Conservation (phyloP, 495 filamentous ascomycete genomes). For the Aspergillus coremiiformis region DNA sequence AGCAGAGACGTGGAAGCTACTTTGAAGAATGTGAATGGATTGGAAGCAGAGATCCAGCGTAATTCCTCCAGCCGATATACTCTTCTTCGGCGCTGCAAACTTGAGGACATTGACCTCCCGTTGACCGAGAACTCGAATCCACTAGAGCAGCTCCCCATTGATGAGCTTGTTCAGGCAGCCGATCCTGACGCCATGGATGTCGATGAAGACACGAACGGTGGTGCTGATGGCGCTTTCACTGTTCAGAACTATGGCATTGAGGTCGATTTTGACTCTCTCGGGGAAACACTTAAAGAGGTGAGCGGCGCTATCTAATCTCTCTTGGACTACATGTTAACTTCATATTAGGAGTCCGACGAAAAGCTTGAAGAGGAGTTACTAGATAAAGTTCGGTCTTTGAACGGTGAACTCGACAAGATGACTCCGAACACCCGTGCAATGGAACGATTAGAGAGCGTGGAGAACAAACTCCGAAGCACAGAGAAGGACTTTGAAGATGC, state of each 20-base stretch:
- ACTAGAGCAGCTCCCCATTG: conserved; percentile 79
- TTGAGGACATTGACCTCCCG: conserved; percentile 86
- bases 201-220: conserved; percentile 52
- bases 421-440: conserved; percentile 93
- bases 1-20: conserved; percentile 74
- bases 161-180: conserved; percentile 64
- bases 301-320: conserved; percentile 17
- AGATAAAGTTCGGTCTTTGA: conserved; percentile 66
- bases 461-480: conserved; percentile 72
- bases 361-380: conserved; percentile 70
- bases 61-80: conserved; percentile 76
- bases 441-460: conserved; percentile 81
- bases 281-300: conserved; percentile 77
- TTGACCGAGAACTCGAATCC: conserved; percentile 62
- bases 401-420: conserved; percentile 79
- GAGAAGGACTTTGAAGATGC: conserved; percentile 87
- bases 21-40: conserved; percentile 62
- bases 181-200: conserved; percentile 82
- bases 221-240: conserved; percentile 31
- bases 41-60: conserved; percentile 78
- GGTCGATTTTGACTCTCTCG: conserved; percentile 77
- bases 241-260: conserved; percentile 90
- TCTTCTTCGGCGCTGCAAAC: conserved; percentile 78
- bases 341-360: conserved; percentile 54
- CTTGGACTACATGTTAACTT: conserved; percentile 17